Evolutionary conservation across 1,139 yeast genomes (phyloP), one percentile per base, ranked within the genome.

Genomic region (Yamadazyma blattariae): DNA sequence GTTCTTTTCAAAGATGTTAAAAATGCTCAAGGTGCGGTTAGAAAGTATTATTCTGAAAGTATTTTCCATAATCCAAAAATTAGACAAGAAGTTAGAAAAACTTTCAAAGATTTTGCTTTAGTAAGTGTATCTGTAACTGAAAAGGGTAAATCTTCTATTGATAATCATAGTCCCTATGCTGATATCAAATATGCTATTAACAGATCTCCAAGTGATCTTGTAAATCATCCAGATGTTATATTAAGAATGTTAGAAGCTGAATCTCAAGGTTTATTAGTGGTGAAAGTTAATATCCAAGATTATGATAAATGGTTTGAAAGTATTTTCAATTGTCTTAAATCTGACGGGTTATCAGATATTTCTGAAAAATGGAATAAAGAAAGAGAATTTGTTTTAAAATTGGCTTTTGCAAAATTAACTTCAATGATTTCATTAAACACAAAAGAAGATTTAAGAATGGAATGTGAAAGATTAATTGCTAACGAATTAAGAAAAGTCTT

Each of bases 211-310:
- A 74, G 74, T 9, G 92, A 89, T 40, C 75, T 94, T 50, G 75
- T 78, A 4, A 70, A 69, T 29, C 71, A 78, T 35, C 97, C 98
- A 0, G 95, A 88, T 50, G 66, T 84, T 20, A 85, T 85, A 46
- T 68, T 94, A 50, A 77, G 95, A 51, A 92, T 92, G 96, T 64
- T 90, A 35, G 90, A 85, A 52, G 98, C 98, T 2, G 98, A 92
- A 56, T 60, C 63, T 58, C 50, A 77, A 63, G 75, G 95, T 63
- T 57, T 73, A 34, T 63, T 71, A 11, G 71, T 70, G 20, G 58
- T 76, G 27, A 65, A 69, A 36, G 71, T 77, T 30, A 71, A 69
- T 37, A 66, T 72, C 13, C 61, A 61, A 40, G 73, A 67, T 41
- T 66, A 52, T 41, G 60, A 61, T 21, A 61, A 53, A 41, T 70